These are phyloP conservation scores for Rhododendron griersonianum DNA, from an alignment of 148 eudicot genomes.

Conservation along the genomic window DNA sequence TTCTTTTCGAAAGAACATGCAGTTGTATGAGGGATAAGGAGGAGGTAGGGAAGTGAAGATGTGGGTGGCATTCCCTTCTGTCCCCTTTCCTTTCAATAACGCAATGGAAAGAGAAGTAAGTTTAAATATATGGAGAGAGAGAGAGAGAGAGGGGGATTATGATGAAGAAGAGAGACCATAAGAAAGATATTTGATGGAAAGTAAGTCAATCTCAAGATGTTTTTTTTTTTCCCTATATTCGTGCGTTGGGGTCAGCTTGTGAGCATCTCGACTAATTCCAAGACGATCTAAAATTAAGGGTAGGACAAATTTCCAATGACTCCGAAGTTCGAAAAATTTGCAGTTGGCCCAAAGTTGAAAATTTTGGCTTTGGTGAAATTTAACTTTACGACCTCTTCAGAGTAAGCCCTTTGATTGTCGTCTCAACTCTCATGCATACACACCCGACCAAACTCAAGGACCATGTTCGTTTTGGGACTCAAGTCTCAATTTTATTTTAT, in stretches of 20 bases:
- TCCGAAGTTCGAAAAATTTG: not conserved
- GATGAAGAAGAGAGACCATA: not conserved
- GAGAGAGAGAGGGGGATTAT: not conserved
- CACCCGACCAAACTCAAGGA: too few relatives aligned
- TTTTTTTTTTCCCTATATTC: not conserved
- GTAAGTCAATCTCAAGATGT: not conserved
- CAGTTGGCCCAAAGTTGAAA: not conserved
- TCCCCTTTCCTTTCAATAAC: conserved; percentile 10
- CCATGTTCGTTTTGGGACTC: too few relatives aligned
- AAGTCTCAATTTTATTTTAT: too few relatives aligned
- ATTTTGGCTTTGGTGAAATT: too few relatives aligned
- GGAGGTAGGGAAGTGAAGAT: conserved; percentile 15
- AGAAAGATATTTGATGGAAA: not conserved
- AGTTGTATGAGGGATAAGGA: conserved; percentile 21
- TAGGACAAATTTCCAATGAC: not conserved
- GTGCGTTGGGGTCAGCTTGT: not conserved
- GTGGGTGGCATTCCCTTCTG: conserved; percentile 22
- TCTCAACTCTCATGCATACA: too few relatives aligned
- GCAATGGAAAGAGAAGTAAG: not conserved
- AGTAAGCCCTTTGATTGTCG: not conserved
- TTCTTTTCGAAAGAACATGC: conserved; percentile 24
- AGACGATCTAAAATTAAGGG: not conserved
- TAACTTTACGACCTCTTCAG: too few relatives aligned
- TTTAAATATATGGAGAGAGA: not conserved
- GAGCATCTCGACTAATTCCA: not conserved